These are phyloP conservation scores for Globisporangium camurandrum DNA, from an alignment of 352 stramenopile species.

Conservation along the genomic window DNA sequence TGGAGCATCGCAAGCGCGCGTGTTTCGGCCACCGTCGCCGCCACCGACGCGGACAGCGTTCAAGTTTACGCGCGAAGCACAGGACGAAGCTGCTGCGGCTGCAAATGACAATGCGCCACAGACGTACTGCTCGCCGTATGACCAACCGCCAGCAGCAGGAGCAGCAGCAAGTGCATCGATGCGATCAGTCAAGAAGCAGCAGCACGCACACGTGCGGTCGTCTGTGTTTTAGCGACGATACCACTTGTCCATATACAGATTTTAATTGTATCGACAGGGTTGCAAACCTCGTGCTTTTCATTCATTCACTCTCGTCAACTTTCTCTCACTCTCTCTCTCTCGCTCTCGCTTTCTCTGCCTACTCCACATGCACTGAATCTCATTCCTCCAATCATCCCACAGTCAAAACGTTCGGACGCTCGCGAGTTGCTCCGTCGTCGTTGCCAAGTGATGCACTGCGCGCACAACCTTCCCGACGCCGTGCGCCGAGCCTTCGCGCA, in stretches of 20 bases:
- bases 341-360: background rate
- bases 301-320: too few relatives aligned
- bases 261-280: background rate
- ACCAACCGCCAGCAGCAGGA: constrained; percentile 39
- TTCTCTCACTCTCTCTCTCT: background rate
- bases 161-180: too few relatives aligned
- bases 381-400: too few relatives aligned
- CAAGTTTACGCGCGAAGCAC: constrained; percentile 63
- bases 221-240: constrained; percentile 8
- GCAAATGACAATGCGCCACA: constrained; percentile 29
- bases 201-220: constrained; percentile 22
- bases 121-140: constrained; percentile 66
- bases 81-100: constrained; percentile 17
- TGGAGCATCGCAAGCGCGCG: constrained; percentile 24
- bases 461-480: constrained; percentile 64
- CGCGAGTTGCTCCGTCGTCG: constrained; percentile 24
- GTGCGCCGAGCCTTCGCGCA: constrained; percentile 57
- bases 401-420: constrained; percentile 46
- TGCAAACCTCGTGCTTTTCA: too few relatives aligned
- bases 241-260: background rate
- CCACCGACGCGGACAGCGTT: constrained; percentile 62
- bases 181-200: constrained; percentile 46
- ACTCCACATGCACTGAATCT: too few relatives aligned
- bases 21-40: constrained; percentile 49
- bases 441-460: constrained; percentile 48